A percentile compares a stretch with the other conserved stretches of the same genome.
Evolutionary conservation across 176 grass and related monocot species (phyloP).

Genomic region (Juncus effusus): DNA sequence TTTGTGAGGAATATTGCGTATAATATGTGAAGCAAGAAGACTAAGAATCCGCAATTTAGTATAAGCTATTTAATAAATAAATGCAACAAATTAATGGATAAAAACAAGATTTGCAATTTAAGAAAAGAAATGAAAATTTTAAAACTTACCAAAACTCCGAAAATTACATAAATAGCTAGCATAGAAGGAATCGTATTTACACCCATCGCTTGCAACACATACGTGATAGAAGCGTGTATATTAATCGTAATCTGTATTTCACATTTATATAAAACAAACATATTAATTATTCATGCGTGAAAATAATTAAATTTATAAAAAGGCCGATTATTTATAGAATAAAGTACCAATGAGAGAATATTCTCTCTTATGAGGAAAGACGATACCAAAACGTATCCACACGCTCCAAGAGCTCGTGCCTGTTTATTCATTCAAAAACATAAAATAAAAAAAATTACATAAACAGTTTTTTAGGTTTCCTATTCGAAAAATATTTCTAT

Average conservation of each 20-base stretch:
- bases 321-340: no score
- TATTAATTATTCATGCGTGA: neutral
- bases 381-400: constrained; percentile 80
- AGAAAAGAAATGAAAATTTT: neutral
- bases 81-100: neutral
- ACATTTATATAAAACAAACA: constrained; percentile 21
- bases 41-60: constrained; percentile 77
- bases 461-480: neutral
- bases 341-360: constrained; percentile 84
- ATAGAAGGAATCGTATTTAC: constrained; percentile 71
- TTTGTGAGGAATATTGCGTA: constrained; percentile 69
- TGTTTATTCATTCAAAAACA: constrained; percentile 30
- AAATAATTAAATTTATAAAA: constrained; percentile 1
- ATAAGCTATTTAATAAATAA: constrained; percentile 55
- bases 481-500: no score
- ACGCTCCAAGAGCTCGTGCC: constrained; percentile 64
- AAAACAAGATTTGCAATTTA: neutral
- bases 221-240: constrained; percentile 83
- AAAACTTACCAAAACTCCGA: constrained; percentile 71
- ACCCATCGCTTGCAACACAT: constrained; percentile 56
- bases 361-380: constrained; percentile 92
- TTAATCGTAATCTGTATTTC: constrained; percentile 84
- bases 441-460: constrained; percentile 24
- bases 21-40: constrained; percentile 85
- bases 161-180: constrained; percentile 75